phyloP scores from a whole-genome alignment of 129 eudicot genomes.

The Helianthus tuberosus region DNA sequence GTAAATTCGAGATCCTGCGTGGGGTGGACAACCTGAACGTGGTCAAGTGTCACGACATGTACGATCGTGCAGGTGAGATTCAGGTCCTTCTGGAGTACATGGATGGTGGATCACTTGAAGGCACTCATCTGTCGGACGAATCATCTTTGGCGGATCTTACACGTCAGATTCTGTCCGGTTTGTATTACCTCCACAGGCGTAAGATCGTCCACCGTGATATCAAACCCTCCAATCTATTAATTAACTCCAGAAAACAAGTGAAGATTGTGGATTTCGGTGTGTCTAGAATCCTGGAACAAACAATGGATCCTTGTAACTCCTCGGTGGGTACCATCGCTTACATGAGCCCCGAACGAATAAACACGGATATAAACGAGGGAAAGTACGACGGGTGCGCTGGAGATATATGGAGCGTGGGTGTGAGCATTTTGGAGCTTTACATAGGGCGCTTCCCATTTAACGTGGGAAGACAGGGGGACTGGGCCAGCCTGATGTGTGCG shows the following conservation, averaged over 20 bases:
- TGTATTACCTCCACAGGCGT: conserved; percentile 38
- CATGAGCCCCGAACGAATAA: conserved; percentile 90
- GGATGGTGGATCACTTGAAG: conserved; percentile 76
- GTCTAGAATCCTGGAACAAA: conserved; percentile 58
- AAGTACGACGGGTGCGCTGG: conserved; percentile 83
- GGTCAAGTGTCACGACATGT: conserved; percentile 64
- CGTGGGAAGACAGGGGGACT: conserved; percentile 65
- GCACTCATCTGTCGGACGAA: conserved; percentile 49
- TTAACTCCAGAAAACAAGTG: no score
- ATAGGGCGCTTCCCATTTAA: conserved; percentile 69
- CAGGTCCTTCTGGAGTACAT: conserved; percentile 74
- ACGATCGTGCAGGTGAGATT: conserved; percentile 77
- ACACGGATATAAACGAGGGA: conserved; percentile 75
- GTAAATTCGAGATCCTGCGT: conserved; percentile 56
- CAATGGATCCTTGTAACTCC: conserved; percentile 78
- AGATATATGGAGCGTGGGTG: conserved; percentile 90
- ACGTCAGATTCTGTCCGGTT: conserved; percentile 37
- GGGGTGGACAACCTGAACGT: conserved; percentile 49
- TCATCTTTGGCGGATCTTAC: conserved; percentile 48
- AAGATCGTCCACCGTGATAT: conserved; percentile 38
- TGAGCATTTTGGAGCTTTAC: conserved; percentile 74
- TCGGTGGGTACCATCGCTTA: conserved; percentile 92
- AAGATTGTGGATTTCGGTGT: conserved; percentile 70
- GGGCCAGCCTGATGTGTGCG: conserved; percentile 88
- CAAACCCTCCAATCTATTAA: no score